Percentiles rank a stretch among this genome's conserved stretches.
Conservation (phyloP, 768 basidiomycete species). For the Lactarius akahatsu region DNA sequence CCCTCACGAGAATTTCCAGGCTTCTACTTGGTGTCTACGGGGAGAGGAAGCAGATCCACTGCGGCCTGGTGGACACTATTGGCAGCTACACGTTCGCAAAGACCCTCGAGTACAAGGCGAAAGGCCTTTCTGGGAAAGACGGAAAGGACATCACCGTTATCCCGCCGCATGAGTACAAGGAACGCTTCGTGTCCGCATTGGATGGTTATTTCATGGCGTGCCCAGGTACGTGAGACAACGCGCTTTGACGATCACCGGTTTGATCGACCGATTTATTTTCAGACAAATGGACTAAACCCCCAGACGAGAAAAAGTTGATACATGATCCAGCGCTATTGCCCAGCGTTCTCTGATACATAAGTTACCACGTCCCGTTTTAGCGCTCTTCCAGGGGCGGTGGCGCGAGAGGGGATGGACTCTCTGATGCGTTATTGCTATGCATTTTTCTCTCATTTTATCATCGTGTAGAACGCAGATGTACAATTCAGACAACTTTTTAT, state of each 20-base stretch:
- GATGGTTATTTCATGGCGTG: constrained; percentile 76
- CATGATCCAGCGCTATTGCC: constrained; percentile 35
- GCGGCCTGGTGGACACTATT: constrained; percentile 83
- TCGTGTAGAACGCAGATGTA: background rate
- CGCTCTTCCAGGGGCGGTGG: background rate
- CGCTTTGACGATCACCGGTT: background rate
- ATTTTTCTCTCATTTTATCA: constrained; percentile 4
- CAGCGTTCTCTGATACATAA: constrained; percentile 35
- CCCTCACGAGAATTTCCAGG: constrained; percentile 37
- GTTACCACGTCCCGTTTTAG: background rate
- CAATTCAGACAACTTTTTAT: background rate
- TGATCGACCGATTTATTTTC: background rate
- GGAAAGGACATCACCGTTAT: constrained; percentile 78
- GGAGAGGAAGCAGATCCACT: constrained; percentile 62
- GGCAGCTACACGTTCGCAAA: constrained; percentile 86
- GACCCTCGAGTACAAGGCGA: constrained; percentile 83
- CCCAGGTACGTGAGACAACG: constrained; percentile 50
- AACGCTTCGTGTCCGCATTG: constrained; percentile 69
- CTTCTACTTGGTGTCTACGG: constrained; percentile 74
- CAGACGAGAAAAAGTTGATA: constrained; percentile 35
- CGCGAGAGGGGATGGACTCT: background rate
- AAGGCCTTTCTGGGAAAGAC: constrained; percentile 55
- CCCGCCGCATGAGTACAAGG: constrained; percentile 76
- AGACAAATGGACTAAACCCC: constrained; percentile 44
- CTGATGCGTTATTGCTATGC: background rate